Evolutionary conservation across 345 rosid genomes (phyloP).

Genomic region (Streptanthus diversifolius): DNA sequence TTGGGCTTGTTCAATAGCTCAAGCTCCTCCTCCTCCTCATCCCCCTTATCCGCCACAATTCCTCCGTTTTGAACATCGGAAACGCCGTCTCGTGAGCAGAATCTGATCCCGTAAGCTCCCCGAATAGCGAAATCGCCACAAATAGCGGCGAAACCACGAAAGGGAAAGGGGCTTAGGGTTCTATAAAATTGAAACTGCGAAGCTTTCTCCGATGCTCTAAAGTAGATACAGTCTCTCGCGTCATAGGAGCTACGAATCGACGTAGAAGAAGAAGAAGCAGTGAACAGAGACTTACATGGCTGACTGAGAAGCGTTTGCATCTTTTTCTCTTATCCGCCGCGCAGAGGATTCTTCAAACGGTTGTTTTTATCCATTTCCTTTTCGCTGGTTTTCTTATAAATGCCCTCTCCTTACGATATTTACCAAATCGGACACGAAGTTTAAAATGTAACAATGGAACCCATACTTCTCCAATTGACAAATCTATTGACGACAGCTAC

Average conservation of each 20-base stretch:
- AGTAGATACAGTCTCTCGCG: background rate
- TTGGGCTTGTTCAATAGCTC: constrained; percentile 66
- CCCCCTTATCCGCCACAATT: constrained; percentile 23
- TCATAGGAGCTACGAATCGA: constrained; percentile 20
- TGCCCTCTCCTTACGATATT: background rate
- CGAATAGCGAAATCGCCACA: constrained; percentile 24
- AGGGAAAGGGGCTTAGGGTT: constrained; percentile 22
- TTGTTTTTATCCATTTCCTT: constrained; percentile 19
- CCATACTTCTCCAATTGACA: background rate
- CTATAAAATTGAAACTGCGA: constrained; percentile 21
- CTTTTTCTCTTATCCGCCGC: constrained; percentile 41
- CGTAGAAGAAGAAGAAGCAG: constrained; percentile 22
- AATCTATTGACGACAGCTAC: background rate
- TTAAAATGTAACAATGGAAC: background rate
- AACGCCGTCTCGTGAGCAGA: constrained; percentile 41
- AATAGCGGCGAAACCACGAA: background rate
- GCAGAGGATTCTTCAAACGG: constrained; percentile 24
- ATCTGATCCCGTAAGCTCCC: constrained; percentile 29
- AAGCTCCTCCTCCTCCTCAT: constrained; percentile 52
- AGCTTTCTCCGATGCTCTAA: constrained; percentile 6
- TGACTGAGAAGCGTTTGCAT: constrained; percentile 51
- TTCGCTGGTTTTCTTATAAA: background rate
- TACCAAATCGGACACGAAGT: background rate
- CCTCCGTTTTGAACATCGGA: constrained; percentile 33
- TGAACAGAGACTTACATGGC: constrained; percentile 46